A percentile compares a stretch with the other conserved stretches of the same genome.
These are phyloP conservation scores for Coemansia reversa DNA, from an alignment of 192 early-diverging fungal genomes.

Conservation along the genomic window DNA sequence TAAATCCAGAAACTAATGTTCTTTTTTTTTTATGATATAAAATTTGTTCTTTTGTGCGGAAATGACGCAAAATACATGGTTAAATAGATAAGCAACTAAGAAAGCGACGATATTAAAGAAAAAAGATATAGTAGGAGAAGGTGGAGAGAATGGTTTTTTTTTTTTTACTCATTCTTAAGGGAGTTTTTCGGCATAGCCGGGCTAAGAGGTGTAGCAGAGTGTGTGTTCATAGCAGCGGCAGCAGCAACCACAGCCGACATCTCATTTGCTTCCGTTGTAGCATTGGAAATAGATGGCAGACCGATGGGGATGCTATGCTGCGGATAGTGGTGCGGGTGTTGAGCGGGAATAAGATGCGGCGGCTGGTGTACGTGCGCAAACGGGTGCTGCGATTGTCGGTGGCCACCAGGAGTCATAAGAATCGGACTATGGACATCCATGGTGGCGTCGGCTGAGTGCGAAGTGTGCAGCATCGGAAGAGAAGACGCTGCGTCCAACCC, in stretches of 20 bases:
- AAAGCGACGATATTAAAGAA: neutral
- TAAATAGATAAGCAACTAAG: conserved; percentile 6
- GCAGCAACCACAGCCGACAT: conserved; percentile 6
- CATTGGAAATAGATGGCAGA: neutral
- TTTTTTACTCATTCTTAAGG: neutral
- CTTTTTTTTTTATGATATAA: too few relatives aligned
- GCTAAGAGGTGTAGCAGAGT: conserved; percentile 17
- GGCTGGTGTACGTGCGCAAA: neutral
- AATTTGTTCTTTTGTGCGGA: too few relatives aligned
- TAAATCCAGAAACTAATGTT: too few relatives aligned
- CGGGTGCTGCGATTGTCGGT: conserved; percentile 10
- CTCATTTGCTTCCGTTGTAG: neutral
- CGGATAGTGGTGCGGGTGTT: conserved; percentile 21
- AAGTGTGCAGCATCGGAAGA: conserved; percentile 12
- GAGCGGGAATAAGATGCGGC: neutral
- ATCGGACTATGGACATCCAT: conserved; percentile 21
- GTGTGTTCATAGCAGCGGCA: conserved; percentile 6
- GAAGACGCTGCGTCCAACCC: neutral
- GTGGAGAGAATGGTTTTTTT: too few relatives aligned
- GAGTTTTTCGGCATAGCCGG: conserved; percentile 27
- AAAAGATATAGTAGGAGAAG: conserved; percentile 6
- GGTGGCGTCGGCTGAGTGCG: neutral
- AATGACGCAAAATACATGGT: too few relatives aligned
- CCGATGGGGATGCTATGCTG: conserved; percentile 1
- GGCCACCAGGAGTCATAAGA: neutral